These are phyloP conservation scores for Oidiodendron maius DNA, from an alignment of 495 filamentous ascomycete species.

Conservation along the genomic window DNA sequence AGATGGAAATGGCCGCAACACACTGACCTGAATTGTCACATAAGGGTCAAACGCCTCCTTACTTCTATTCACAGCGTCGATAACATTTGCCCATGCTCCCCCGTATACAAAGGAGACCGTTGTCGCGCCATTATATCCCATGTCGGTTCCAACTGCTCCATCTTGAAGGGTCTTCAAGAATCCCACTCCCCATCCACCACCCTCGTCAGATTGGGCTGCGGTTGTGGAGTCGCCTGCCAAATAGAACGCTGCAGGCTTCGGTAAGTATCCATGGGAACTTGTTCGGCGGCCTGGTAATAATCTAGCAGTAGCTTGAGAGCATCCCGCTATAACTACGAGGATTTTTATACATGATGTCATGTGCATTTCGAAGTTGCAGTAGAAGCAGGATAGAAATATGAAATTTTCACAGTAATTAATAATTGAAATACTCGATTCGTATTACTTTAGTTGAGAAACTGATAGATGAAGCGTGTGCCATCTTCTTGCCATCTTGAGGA, in stretches of 20 bases:
- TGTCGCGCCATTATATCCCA: constrained; percentile 44
- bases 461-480: no score
- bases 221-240: constrained; percentile 50
- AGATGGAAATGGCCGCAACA: constrained; percentile 17
- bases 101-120: constrained; percentile 40
- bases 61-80: constrained; percentile 23
- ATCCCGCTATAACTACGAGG: no score
- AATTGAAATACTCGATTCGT: no score
- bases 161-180: constrained; percentile 36
- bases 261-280: no score
- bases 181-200: constrained; percentile 44
- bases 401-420: no score
- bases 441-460: no score
- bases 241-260: constrained; percentile 37
- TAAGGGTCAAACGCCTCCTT: constrained; percentile 28
- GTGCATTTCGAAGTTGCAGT: no score
- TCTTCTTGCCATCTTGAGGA: no score
- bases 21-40: constrained; percentile 43
- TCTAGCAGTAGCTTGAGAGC: no score
- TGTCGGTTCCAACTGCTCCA: constrained; percentile 39
- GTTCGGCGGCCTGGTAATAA: no score
- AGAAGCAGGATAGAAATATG: no score
- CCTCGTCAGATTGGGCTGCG: constrained; percentile 24
- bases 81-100: constrained; percentile 40
- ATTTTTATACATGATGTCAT: no score